Conservation (phyloP, 768 basidiomycete species). For the Macrolepiota albuminosa region DNA sequence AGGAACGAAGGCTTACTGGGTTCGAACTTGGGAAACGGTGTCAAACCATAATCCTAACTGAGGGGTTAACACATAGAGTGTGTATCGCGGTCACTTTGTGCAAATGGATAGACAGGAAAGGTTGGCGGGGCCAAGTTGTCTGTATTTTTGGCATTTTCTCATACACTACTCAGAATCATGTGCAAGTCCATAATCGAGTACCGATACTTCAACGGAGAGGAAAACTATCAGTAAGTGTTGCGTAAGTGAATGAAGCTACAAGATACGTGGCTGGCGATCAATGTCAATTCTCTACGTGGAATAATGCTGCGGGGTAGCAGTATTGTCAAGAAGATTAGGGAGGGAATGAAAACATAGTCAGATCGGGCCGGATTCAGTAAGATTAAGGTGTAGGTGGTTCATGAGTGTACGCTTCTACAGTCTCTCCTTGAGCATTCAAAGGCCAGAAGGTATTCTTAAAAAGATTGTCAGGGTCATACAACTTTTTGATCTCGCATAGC, state of each 20-base stretch:
- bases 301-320: not conserved
- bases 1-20: too few species aligned
- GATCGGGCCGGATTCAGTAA: not conserved
- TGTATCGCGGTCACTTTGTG: too few species aligned
- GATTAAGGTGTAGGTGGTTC: constrained; percentile 51
- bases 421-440: constrained; percentile 48
- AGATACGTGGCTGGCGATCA: not conserved
- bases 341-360: not conserved
- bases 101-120: not conserved
- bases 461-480: constrained; percentile 72
- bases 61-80: too few species aligned
- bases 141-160: not conserved
- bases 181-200: not conserved
- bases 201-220: not conserved
- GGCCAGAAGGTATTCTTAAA: constrained; percentile 85
- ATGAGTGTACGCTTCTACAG: constrained; percentile 52
- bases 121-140: not conserved
- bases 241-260: not conserved
- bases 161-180: not conserved
- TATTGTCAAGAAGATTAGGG: not conserved
- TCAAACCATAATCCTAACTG: too few species aligned
- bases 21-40: too few species aligned
- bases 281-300: not conserved
- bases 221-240: not conserved
- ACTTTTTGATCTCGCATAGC: constrained; percentile 63